Base-by-base conservation (phyloP, 495 filamentous ascomycete species). In the Aspergillus indologenus region DNA sequence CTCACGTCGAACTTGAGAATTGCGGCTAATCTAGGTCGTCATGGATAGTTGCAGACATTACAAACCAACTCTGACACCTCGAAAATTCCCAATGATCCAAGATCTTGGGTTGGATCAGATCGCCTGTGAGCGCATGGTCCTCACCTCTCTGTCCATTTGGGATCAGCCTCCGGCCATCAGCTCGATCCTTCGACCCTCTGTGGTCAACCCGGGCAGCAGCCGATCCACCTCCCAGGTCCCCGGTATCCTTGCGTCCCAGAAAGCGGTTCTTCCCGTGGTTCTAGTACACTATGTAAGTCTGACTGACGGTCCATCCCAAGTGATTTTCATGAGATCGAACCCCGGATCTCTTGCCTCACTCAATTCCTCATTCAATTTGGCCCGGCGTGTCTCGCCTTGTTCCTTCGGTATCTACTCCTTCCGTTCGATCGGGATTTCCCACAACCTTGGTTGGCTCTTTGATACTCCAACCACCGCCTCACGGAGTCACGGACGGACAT, bases 261-360 rank as follows among this genome's bases (percentile, higher is more conserved):
- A 31, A 51, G 55, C 55, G 55, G 55, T 57, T 57, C 55, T 57
- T 57, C 55, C 55, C 55, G 55, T 51, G 14, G 48, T 31, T 9
- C 48, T 51, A 51, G 26, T 29, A 18, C 24, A 29, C 24, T 18
- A 50, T 50, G 15, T 22, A 5, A 19, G 45, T 48, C 20, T 22
- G 6, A 48, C 19, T 26, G 48, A 24, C 23, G 2, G 48, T 18
- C 23, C 48, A 51, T 50, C 47, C 15, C 48, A 23, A 20, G 18
- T 51, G 23, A 18, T 15, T 51, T 18, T 24, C 48, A 31, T 18
- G 48, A 23, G 23, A 51, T 21, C 48, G 48, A 14, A 17, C 24
- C 48, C 21, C 22, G 21, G 47, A 5, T 22, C 12, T 26, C 15
- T 24, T 50, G 22, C 47, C 21, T 18, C 48, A 18, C 14, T 29